Evolutionary conservation across 163 green algal genomes (phyloP).

Genomic region (Volvox carteri): DNA sequence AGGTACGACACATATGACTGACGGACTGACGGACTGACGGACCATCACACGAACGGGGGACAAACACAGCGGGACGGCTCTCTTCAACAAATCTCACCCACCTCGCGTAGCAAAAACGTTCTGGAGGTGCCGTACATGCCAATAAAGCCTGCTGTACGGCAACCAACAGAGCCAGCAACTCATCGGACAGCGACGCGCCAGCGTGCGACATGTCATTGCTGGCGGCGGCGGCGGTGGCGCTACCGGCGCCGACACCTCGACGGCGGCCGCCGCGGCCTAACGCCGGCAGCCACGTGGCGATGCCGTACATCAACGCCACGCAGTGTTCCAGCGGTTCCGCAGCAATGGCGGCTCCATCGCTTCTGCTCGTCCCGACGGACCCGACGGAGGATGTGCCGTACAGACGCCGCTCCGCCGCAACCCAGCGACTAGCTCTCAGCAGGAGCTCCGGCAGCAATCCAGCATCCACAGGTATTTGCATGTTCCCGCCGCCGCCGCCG

Average conservation of each 20-base stretch:
- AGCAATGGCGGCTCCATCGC: neutral
- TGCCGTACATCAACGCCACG: conserved; percentile 14
- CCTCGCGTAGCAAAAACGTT: neutral
- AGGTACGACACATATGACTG: no score
- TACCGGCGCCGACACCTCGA: neutral
- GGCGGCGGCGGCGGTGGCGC: neutral
- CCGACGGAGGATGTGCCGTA: neutral
- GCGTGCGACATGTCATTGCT: neutral
- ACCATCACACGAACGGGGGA: no score
- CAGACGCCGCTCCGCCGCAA: conserved; percentile 15
- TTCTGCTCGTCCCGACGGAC: neutral
- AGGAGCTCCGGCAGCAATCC: neutral
- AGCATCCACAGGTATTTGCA: neutral
- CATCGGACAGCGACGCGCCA: neutral
- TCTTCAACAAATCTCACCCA: no score
- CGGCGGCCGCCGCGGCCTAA: neutral
- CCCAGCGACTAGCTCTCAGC: neutral
- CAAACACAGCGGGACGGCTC: no score
- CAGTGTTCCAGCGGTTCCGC: conserved; percentile 34
- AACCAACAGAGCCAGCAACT: conserved; percentile 11
- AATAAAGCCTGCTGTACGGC: conserved; percentile 23
- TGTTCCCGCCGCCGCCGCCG: neutral
- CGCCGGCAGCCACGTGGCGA: neutral
- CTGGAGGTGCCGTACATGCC: neutral
- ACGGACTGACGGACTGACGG: no score